Evolutionary conservation across 148 eudicot genomes (phyloP).

Genomic region (Camellia sinensis): DNA sequence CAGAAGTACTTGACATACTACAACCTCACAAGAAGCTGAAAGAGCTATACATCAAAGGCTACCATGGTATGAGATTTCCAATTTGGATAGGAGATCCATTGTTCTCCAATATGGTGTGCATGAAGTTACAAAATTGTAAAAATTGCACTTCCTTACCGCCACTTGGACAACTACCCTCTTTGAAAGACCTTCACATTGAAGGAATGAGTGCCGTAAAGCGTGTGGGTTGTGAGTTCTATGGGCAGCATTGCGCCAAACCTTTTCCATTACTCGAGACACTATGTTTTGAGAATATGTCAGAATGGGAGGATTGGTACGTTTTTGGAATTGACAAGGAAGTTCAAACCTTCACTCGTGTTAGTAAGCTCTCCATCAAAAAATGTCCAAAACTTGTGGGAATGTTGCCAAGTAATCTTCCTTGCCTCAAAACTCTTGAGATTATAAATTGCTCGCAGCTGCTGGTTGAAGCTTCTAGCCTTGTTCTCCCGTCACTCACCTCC

Average conservation of each 20-base stretch:
- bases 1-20: slow-evolving; percentile 10
- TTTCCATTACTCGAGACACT: slow-evolving; percentile 24
- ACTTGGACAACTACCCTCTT: slow-evolving; percentile 9
- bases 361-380: slow-evolving; percentile 12
- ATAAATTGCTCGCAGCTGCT: too few species aligned
- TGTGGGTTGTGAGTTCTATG: slow-evolving; percentile 24
- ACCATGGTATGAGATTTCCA: slow-evolving; percentile 7
- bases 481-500: too few species aligned
- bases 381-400: slow-evolving; percentile 15
- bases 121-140: slow-evolving; percentile 9
- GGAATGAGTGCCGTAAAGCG: not conserved
- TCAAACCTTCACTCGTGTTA: slow-evolving; percentile 12
- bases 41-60: slow-evolving; percentile 3
- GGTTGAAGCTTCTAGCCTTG: too few species aligned
- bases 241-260: slow-evolving; percentile 1
- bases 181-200: slow-evolving; percentile 8
- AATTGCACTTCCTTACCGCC: slow-evolving; percentile 15
- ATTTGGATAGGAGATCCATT: slow-evolving; percentile 1
- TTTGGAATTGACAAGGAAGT: not conserved
- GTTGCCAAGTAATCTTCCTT: too few species aligned
- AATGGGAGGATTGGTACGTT: slow-evolving; percentile 19
- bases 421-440: too few species aligned
- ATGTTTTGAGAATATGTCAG: slow-evolving; percentile 15
- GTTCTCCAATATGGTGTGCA: not conserved
- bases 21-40: slow-evolving; percentile 12